A percentile compares a stretch with the other conserved stretches of the same genome.
These are phyloP conservation scores for Coemansia sp. DNA, from an alignment of 192 early-diverging fungal genomes.

Conservation along the genomic window DNA sequence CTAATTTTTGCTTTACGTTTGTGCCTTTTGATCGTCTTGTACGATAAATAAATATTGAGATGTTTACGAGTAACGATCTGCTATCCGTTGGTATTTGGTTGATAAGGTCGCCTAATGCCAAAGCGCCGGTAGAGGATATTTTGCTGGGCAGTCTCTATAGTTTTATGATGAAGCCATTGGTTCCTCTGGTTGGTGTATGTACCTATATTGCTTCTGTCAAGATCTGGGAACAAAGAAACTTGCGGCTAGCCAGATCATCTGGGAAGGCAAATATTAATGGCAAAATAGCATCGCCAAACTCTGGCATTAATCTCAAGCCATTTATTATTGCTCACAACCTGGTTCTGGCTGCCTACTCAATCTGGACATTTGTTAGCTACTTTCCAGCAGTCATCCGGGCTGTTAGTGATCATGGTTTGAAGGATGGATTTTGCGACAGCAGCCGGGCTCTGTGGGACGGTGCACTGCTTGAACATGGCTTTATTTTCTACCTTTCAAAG, in stretches of 20 bases:
- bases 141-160: conserved; percentile 65
- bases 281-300: not conserved
- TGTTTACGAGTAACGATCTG: not conserved
- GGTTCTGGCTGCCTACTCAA: conserved; percentile 67
- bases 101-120: conserved; percentile 10
- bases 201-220: conserved; percentile 20
- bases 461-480: conserved; percentile 73
- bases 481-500: conserved; percentile 85
- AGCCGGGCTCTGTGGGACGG: conserved; percentile 63
- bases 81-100: conserved; percentile 1
- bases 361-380: conserved; percentile 69
- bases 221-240: conserved; percentile 31
- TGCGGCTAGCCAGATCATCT: conserved; percentile 3
- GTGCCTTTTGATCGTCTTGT: not conserved
- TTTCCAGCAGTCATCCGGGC: conserved; percentile 59
- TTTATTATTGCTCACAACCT: conserved; percentile 78
- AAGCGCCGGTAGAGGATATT: conserved; percentile 42
- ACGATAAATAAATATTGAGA: not conserved
- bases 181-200: conserved; percentile 55
- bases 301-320: conserved; percentile 60
- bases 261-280: not conserved
- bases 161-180: conserved; percentile 64
- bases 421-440: conserved; percentile 68
- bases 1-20: not conserved
- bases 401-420: conserved; percentile 54